These are phyloP conservation scores for Parietaria judaica DNA, from an alignment of 306 rosid genomes.

Conservation along the genomic window DNA sequence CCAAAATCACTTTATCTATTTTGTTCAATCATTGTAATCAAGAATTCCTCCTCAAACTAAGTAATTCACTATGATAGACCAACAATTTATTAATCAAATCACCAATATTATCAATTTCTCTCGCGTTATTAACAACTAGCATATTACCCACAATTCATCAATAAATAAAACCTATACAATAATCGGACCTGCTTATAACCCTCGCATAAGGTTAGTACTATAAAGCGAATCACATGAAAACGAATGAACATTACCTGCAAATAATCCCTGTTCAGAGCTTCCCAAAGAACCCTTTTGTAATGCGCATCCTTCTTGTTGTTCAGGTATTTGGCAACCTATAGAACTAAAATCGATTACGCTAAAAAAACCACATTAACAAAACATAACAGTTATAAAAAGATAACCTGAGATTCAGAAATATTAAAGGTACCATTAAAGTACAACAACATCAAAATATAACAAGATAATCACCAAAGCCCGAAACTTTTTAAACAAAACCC, in stretches of 20 bases:
- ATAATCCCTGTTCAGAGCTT: slow-evolving; percentile 48
- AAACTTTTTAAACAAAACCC: too few relatives aligned
- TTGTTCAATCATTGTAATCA: slow-evolving; percentile 3
- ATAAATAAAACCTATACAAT: background rate
- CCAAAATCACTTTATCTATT: background rate
- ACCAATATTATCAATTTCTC: background rate
- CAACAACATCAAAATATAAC: too few relatives aligned
- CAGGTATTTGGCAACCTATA: slow-evolving; percentile 25
- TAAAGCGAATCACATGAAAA: background rate
- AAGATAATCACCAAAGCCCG: too few relatives aligned
- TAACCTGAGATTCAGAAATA: background rate
- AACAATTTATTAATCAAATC: background rate
- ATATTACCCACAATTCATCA: background rate
- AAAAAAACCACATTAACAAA: background rate
- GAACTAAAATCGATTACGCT: background rate
- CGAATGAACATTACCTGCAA: slow-evolving; percentile 37
- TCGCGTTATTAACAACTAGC: too few relatives aligned
- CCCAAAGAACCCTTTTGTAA: slow-evolving; percentile 49
- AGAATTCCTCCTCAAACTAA: background rate
- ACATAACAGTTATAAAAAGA: background rate
- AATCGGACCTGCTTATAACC: too few relatives aligned
- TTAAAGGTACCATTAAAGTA: background rate
- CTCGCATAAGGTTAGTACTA: background rate
- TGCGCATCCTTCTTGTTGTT: slow-evolving; percentile 45
- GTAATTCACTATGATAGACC: background rate